Evolutionary conservation across 129 eudicot genomes (phyloP), one percentile per base, ranked within the genome.

Genomic region (Chrysanthemum seticuspe): DNA sequence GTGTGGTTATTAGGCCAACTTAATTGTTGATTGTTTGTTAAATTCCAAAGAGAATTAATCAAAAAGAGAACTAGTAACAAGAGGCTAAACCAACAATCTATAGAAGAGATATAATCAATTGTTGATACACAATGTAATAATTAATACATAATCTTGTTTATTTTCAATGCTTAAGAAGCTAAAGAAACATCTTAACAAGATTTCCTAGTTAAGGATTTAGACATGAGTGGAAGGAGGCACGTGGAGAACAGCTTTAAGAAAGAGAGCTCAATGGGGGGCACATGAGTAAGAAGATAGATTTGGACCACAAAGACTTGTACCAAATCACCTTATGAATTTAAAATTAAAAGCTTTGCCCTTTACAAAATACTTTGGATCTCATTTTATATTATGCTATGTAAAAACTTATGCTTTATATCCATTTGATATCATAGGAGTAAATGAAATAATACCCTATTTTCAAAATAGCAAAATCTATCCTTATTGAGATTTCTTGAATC

Each of bases 191-290:
- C 54, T 31, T 34, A 31, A 11, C 16, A n/a, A 13, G 29, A 10
- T 48, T 48, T 73, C 48, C 62, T 14, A 5, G 23, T n/a, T 44
- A 25, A 73, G 45, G 61, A 2, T 54, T 63, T 36, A 64, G 76
- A 78, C 77, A 71, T 71, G 82, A 78, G 82, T 78, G 82, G 71
- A 64, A 65, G 77, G 65, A 55, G 73, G 61, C 82, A 78, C 77
- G 82, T 71, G 77, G 54, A 47, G 36, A 63, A 63, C 77, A 78
- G 82, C 82, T 78, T 78, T 78, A 71, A 64, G 67, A 63, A 78
- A 78, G 81, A 52, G 66, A 54, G 67, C 45, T 78, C 77, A 78
- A 63, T 78, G 77, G 77, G 82, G 62, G 72, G 82, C 82, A 78
- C 82, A 78, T 72, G 82, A 78, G 54, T 23, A 61, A 14, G 57